These are phyloP conservation scores for Acanthamoeba royreba DNA, from an alignment of 208 protist genomes.

Conservation along the genomic window DNA sequence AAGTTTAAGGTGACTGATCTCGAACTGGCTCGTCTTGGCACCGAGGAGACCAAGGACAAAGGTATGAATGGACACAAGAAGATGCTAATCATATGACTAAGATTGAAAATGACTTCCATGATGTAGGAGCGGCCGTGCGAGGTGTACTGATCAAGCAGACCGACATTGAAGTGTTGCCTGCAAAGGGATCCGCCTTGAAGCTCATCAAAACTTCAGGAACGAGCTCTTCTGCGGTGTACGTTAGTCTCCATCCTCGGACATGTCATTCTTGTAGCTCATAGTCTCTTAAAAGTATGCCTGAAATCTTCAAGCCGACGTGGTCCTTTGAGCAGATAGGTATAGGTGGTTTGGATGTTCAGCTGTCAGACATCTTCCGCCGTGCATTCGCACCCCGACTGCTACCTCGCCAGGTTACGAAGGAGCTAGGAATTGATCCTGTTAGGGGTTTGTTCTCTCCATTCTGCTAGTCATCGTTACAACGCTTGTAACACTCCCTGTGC, in stretches of 20 bases:
- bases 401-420: slow-evolving; percentile 90
- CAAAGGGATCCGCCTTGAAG: too few species aligned
- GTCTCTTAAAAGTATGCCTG: neutral
- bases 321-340: slow-evolving; percentile 88
- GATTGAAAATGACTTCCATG: neutral
- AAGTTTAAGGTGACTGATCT: neutral
- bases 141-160: slow-evolving; percentile 2
- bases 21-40: neutral
- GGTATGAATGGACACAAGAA: neutral
- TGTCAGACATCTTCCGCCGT: slow-evolving; percentile 96
- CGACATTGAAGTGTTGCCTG: too few species aligned
- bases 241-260: neutral
- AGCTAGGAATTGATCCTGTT: slow-evolving; percentile 97
- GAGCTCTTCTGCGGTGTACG: neutral
- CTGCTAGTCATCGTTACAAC: too few species aligned
- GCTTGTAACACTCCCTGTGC: too few species aligned
- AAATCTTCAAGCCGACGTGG: slow-evolving; percentile 49
- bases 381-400: slow-evolving; percentile 98
- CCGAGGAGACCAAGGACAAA: neutral
- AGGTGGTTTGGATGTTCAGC: slow-evolving; percentile 94
- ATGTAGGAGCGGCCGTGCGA: neutral
- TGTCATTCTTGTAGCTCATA: neutral
- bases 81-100: neutral
- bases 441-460: slow-evolving; percentile 88
- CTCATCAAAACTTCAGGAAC: neutral